phyloP scores from a whole-genome alignment of 352 stramenopile species.

The Pythium dissimile region DNA sequence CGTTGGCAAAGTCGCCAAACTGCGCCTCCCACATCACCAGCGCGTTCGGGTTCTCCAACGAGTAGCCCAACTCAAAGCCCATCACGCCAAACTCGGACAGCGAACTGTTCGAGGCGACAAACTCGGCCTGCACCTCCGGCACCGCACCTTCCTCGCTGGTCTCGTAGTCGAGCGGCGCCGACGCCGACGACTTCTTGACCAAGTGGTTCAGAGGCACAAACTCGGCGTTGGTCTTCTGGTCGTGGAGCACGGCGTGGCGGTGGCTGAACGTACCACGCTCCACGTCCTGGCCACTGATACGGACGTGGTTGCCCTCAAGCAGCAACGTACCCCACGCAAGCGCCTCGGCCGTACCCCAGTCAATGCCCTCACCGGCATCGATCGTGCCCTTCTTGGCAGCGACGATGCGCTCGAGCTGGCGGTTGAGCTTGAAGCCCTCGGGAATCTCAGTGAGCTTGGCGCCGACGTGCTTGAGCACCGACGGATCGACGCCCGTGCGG shows the following conservation, averaged over 20 bases:
- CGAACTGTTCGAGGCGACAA: slow-evolving; percentile 60
- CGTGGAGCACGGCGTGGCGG: slow-evolving; percentile 85
- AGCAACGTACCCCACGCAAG: slow-evolving; percentile 82
- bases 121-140: slow-evolving; percentile 40
- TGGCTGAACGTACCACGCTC: slow-evolving; percentile 90
- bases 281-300: slow-evolving; percentile 85
- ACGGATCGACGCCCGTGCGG: slow-evolving; percentile 91
- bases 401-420: slow-evolving; percentile 83
- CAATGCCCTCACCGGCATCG: slow-evolving; percentile 73
- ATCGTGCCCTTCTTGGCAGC: slow-evolving; percentile 72
- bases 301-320: slow-evolving; percentile 79
- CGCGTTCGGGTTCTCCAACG: slow-evolving; percentile 63
- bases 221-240: slow-evolving; percentile 93
- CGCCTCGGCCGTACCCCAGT: slow-evolving; percentile 87
- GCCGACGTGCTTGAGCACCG: slow-evolving; percentile 91
- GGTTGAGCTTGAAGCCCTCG: slow-evolving; percentile 75
- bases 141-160: slow-evolving; percentile 41
- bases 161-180: slow-evolving; percentile 86
- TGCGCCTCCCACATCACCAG: slow-evolving; percentile 92
- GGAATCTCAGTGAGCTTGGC: slow-evolving; percentile 77
- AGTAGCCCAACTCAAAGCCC: slow-evolving; percentile 87
- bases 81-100: slow-evolving; percentile 83
- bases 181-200: slow-evolving; percentile 88
- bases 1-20: slow-evolving; percentile 88
- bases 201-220: slow-evolving; percentile 80